Base-by-base conservation (phyloP, 176 grass and related monocot genomes). In the Cymbopogon citratus region DNA sequence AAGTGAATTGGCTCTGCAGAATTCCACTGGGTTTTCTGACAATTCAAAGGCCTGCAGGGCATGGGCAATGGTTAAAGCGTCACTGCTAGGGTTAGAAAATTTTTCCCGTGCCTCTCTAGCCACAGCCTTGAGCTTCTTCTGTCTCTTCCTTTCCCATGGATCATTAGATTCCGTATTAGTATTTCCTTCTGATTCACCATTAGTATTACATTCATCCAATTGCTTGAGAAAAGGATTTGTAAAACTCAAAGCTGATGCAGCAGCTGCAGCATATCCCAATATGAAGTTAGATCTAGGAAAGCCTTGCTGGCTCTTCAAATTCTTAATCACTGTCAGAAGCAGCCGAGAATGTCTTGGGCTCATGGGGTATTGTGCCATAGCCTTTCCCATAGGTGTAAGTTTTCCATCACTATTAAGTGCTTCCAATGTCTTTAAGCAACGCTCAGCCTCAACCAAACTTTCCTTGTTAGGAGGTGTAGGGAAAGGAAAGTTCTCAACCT, bases 401-500 rank as follows among this genome's bases (percentile, higher is more conserved):
- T 67, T 77, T 49, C 64, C 91, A 48, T 88, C 15, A 36, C 18
- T 77, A 76, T 93, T 81, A 83, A 99, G 64, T 69, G 92, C 96
- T 89, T 99, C 89, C 59, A 99, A 90, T 83, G 87, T 71, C 81
- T 87, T 88, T 71, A 99, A 94, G 87, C 93, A 99, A 74, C 39
- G 81, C 72, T 87, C 83, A 70, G 96, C 96, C 84, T 99, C 96
- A 63, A 83, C 73, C 86, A 99, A 81, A 88, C 87, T 90, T 88
- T 93, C 80, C 56, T 84, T 71, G 46, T 93, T 73, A 51, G 96
- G 96, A 70, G 91, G 87, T 9, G 83, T 91, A 77, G 96, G 92
- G 85, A 99, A 99, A 80, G 96, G 96, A 76, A 99, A 99, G 83
- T 99, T 99, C 71, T 13, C 85, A 77, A 95, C 92, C 96, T 99